These are phyloP conservation scores for Vicia villosa DNA, from an alignment of 306 rosid genomes.

Conservation along the genomic window DNA sequence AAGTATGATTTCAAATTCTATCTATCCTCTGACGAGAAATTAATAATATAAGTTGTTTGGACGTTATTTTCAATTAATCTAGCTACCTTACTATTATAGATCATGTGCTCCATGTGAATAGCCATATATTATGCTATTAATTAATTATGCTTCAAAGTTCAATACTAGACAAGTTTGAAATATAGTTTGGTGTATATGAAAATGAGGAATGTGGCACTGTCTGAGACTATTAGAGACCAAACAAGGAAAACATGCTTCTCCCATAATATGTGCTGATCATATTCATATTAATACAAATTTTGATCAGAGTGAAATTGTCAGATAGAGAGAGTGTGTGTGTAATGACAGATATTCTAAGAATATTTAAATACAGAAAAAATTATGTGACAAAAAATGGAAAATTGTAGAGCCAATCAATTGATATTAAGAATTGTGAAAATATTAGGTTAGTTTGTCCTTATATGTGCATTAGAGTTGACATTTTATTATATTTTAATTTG, in stretches of 20 bases:
- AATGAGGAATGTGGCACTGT: slow-evolving; percentile 33
- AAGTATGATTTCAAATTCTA: not conserved
- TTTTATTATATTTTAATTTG: slow-evolving; percentile 35
- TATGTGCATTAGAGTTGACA: slow-evolving; percentile 45
- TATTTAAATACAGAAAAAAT: slow-evolving; percentile 37
- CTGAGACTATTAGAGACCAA: slow-evolving; percentile 31
- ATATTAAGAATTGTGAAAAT: slow-evolving; percentile 39
- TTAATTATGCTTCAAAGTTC: slow-evolving; percentile 20
- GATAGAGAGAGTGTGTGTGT: slow-evolving; percentile 1
- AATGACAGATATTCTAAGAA: slow-evolving; percentile 42
- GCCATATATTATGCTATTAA: slow-evolving; percentile 3
- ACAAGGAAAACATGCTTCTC: slow-evolving; percentile 41
- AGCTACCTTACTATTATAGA: slow-evolving; percentile 1
- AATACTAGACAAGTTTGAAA: slow-evolving; percentile 17
- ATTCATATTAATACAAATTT: slow-evolving; percentile 26
- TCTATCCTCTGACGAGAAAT: slow-evolving; percentile 29
- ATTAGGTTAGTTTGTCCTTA: slow-evolving; percentile 43
- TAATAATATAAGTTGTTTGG: not conserved
- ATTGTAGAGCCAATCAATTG: slow-evolving; percentile 25
- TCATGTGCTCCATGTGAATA: slow-evolving; percentile 22
- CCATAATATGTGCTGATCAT: slow-evolving; percentile 45
- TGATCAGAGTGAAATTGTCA: slow-evolving; percentile 29
- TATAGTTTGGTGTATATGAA: slow-evolving; percentile 11
- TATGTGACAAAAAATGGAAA: slow-evolving; percentile 19
- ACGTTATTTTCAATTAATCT: not conserved